Base-by-base conservation (phyloP, 495 filamentous ascomycete genomes). In the Aspergillus saccharolyticus region DNA sequence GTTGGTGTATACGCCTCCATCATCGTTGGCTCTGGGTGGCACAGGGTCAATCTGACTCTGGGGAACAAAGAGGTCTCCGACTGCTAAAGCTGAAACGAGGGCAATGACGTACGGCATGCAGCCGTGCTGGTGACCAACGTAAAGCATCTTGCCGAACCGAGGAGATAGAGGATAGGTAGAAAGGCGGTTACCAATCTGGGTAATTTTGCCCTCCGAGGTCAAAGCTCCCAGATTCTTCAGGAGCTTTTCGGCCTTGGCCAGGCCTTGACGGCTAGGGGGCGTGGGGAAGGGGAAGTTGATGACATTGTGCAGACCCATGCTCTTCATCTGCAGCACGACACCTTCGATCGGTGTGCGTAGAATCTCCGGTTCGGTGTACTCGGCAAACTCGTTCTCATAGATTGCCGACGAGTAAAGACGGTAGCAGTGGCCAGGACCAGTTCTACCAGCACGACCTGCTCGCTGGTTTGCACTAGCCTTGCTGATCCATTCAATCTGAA, bases 211-310 rank as follows among this genome's bases (percentile, higher is more conserved):
- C 15, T 78, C 77, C 8, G 80, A 66, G 10, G 83, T 80, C 24
- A 89, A 75, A 5, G 87, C 89, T 12, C 84, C 83, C 9, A 93
- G 77, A 63, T 91, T 88, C 43, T 80, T 84, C 9, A 96, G 74
- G 7, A 97, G 79, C 64, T 87, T 92, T 68, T 97, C 94, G 18
- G 95, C 91, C 64, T 88, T 92, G 46, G 82, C 80, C 1, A 99
- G 79, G 58, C 85, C 89, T 57, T 86, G 77, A 15, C 86, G 85
- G 59, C 91, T 88, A 18, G 94, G 95, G 7, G 90, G 85, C 3
- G 95, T 96, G 8, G 95, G 95, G 68, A 97, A 99, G n/a, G 94
- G 95, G 69, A 99, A 99, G 64, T 92, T 96, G 66, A 87, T 83
- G 2, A 97, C 88, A 54, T 91, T 87, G 60, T 92, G 89, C 20